Conservation (phyloP, 129 eudicot species). For the Helianthus tuberosus region DNA sequence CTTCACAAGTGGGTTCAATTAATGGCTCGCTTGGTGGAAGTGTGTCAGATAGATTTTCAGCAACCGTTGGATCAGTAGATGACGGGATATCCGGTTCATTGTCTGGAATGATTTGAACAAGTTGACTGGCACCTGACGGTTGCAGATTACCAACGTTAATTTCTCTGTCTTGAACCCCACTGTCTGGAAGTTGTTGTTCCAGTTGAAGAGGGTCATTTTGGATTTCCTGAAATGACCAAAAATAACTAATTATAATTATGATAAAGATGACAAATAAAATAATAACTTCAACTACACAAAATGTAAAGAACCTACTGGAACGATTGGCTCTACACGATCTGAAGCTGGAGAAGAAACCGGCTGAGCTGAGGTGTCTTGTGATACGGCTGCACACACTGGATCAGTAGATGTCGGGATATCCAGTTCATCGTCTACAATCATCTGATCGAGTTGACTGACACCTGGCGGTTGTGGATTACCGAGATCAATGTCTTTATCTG, state of each 20-base stretch:
- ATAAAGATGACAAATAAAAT: conserved; percentile 1
- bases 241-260: neutral
- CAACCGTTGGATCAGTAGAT: conserved; percentile 8
- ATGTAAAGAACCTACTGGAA: conserved; percentile 20
- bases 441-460: too few relatives aligned
- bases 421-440: too few relatives aligned
- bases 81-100: conserved; percentile 19
- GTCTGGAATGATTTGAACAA: conserved; percentile 2
- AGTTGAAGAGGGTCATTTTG: conserved; percentile 1
- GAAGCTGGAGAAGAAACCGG: conserved; percentile 5
- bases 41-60: conserved; percentile 25
- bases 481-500: too few relatives aligned
- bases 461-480: too few relatives aligned
- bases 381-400: neutral
- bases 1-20: conserved; percentile 8
- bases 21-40: conserved; percentile 2
- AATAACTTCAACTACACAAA: neutral
- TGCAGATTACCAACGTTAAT: neutral
- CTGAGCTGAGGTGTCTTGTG: neutral
- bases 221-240: neutral
- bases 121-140: neutral
- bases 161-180: conserved; percentile 3
- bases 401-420: too few relatives aligned
- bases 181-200: neutral
- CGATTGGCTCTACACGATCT: neutral